Percentiles rank a stretch among this genome's conserved stretches.
Evolutionary conservation across 768 basidiomycete genomes (phyloP).

Genomic region (Agaricus sinodeliciosus): DNA sequence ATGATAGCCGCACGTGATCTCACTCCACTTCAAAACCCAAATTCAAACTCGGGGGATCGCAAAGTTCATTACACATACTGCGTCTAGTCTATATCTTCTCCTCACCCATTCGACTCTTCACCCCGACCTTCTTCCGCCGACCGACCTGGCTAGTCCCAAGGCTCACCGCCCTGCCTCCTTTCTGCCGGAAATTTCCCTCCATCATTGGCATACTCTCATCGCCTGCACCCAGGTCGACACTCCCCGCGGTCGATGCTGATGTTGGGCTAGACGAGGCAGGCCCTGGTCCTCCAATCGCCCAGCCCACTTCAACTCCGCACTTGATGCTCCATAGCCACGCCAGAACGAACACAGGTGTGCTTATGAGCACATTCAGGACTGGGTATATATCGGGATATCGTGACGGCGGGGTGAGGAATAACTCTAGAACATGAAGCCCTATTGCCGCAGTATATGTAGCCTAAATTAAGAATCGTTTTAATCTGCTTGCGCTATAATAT

Average conservation of each 20-base stretch:
- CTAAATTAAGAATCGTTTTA: slow-evolving; percentile 25
- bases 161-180: slow-evolving; percentile 20
- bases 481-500: slow-evolving; percentile 1
- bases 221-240: neutral
- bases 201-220: neutral
- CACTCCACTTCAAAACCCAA: neutral
- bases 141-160: slow-evolving; percentile 15
- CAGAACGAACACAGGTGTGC: slow-evolving; percentile 72
- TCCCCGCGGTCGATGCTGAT: neutral
- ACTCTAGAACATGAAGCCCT: slow-evolving; percentile 58
- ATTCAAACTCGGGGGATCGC: neutral
- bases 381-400: slow-evolving; percentile 83
- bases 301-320: slow-evolving; percentile 69
- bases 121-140: slow-evolving; percentile 6
- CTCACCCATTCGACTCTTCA: slow-evolving; percentile 2
- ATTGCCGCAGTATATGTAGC: slow-evolving; percentile 48
- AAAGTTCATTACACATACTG: too few relatives aligned
- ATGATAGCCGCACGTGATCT: neutral
- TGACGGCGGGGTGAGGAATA: slow-evolving; percentile 52
- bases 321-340: slow-evolving; percentile 91
- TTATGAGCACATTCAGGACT: slow-evolving; percentile 78
- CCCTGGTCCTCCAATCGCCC: slow-evolving; percentile 64
- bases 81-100: neutral
- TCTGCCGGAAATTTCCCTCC: slow-evolving; percentile 7
- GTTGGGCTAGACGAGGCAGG: neutral